Evolutionary conservation across 352 stramenopile species (phyloP).

Genomic region (Phytopythium sindhum): DNA sequence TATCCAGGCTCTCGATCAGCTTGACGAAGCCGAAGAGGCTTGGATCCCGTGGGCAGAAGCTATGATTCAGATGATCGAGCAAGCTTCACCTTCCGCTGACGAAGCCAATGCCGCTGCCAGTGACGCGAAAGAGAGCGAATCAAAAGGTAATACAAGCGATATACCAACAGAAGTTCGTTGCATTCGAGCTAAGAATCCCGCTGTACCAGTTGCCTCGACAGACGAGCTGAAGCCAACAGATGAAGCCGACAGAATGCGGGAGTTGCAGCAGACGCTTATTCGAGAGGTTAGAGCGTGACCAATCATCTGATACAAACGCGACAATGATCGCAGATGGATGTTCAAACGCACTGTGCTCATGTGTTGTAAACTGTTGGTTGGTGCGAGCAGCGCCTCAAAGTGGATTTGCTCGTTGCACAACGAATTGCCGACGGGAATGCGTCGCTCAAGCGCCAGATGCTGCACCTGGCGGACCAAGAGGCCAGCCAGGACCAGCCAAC

Average conservation of each 20-base stretch:
- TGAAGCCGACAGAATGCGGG: conserved; percentile 24
- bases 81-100: conserved; percentile 1
- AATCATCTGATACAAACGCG: background rate
- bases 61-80: conserved; percentile 47
- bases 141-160: background rate
- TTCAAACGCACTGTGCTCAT: background rate
- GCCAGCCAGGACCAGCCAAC: conserved; percentile 18
- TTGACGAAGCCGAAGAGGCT: conserved; percentile 52
- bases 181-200: background rate
- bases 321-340: background rate
- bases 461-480: conserved; percentile 44
- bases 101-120: background rate
- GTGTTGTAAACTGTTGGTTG: background rate
- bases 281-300: conserved; percentile 39
- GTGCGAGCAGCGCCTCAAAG: conserved; percentile 51
- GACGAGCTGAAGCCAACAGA: background rate
- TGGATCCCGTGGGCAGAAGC: conserved; percentile 64
- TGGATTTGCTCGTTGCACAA: conserved; percentile 72
- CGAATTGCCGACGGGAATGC: conserved; percentile 59
- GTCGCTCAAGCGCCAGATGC: conserved; percentile 61
- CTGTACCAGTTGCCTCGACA: background rate
- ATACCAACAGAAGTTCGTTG: background rate
- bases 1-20: conserved; percentile 33
- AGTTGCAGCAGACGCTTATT: conserved; percentile 55
- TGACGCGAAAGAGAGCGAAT: conserved; percentile 9